Percentiles rank a stretch among this genome's conserved stretches.
phyloP scores from a whole-genome alignment of 2,329 filamentous ascomycete species.

The Penicillium olsonii region DNA sequence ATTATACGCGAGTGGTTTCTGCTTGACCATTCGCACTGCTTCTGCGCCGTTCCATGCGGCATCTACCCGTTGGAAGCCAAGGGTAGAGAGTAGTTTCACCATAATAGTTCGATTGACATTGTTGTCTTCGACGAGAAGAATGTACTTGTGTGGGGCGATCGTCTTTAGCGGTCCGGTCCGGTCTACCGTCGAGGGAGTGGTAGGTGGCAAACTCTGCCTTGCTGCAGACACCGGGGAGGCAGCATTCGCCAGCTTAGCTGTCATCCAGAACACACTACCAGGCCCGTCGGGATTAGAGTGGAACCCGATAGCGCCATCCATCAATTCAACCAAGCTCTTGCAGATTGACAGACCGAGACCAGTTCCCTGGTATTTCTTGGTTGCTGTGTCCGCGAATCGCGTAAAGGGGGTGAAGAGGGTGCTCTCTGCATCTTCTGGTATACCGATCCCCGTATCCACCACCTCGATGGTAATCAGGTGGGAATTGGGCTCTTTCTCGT shows the following conservation, averaged over 20 bases:
- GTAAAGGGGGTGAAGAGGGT: conserved; percentile 59
- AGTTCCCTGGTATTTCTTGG: conserved; percentile 57
- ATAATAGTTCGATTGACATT: conserved; percentile 46
- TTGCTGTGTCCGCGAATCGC: conserved; percentile 57
- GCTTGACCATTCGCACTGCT: conserved; percentile 45
- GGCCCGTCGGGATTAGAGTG: conserved; percentile 45
- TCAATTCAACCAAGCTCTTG: conserved; percentile 57
- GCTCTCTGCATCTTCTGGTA: conserved; percentile 47
- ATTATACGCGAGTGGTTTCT: conserved; percentile 46
- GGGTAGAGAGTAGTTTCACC: conserved; percentile 37
- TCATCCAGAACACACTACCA: conserved; percentile 58
- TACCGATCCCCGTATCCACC: conserved; percentile 57
- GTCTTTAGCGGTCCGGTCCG: conserved; percentile 34
- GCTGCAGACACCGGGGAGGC: conserved; percentile 32
- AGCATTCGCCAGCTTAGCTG: conserved; percentile 44
- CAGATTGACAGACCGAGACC: conserved; percentile 60
- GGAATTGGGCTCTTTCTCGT: conserved; percentile 41
- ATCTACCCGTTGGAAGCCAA: conserved; percentile 47
- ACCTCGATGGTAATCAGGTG: conserved; percentile 56
- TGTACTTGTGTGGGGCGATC: conserved; percentile 43
- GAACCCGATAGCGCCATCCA: conserved; percentile 57
- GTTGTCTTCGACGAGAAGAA: conserved; percentile 47
- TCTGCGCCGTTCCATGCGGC: conserved; percentile 48
- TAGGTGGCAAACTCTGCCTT: conserved; percentile 26
- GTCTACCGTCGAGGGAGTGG: conserved; percentile 9